Evolutionary conservation across 2,329 filamentous ascomycete species (phyloP), one percentile per base, ranked within the genome.

Genomic region (Zopfia rhizophila): DNA sequence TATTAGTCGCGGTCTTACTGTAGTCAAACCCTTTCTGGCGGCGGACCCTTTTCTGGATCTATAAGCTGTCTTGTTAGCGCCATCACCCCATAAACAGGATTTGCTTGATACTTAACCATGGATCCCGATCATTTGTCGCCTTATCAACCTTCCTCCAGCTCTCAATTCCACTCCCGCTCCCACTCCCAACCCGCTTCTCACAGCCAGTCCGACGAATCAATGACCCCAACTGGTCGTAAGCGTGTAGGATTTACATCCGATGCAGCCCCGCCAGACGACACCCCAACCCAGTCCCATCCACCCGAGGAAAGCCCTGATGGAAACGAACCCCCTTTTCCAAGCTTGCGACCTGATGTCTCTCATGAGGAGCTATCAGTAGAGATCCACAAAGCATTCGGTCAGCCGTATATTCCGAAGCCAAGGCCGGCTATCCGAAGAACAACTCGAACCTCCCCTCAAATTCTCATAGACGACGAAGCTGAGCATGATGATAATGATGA

Each of bases 381-480:
- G 10, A 59, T 73, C 30, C 67, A 67, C 36, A 48, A 61, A 37
- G 69, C 68, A 17, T 63, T 73, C 11, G 61, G 63, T 4, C 56
- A 66, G 27, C 61, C 65, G 13, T 58, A 66, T 57, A 58, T 70
- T 16, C 64, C 68, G 18, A 69, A 63, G 35, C 70, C 69, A 27
- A 66, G 66, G 17, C 70, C 70, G 28, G 69, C 69, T 5, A 73
- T 73, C 16, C 61, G 68, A 17, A 70, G 65, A 59, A 55, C 49
- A 22, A 43, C 56, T 12, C 62, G 63, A 14, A 68, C 66, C 11
- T 61, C 68, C 8, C 61, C 65, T n/a, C 60, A 69, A 45, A 63
- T 72, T 30, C 56, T 56, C 33, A 50, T 69, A 22, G 63, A 61
- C 21, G 63, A 68, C 14, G 65, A 73, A 21, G 55, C 61, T 12